Percentiles rank a stretch among this genome's conserved stretches.
Conservation (phyloP, 2,329 filamentous ascomycete genomes). For the Xylaria sp. region DNA sequence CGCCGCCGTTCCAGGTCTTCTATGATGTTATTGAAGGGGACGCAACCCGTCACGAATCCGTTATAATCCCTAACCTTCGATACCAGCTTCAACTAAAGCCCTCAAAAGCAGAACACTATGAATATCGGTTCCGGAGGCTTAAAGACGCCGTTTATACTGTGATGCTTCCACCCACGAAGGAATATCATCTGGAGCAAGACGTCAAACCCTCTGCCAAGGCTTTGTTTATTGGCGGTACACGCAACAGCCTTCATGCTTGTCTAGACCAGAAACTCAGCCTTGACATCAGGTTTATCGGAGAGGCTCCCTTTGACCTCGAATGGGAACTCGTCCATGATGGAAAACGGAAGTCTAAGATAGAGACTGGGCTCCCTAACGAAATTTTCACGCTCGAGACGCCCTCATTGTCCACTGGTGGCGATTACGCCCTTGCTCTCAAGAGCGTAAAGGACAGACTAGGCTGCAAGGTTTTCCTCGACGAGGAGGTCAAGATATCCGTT, state of each 20-base stretch:
- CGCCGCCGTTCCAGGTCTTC: conserved; percentile 85
- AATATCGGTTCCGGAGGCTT: conserved; percentile 84
- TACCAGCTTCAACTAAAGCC: conserved; percentile 89
- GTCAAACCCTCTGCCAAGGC: conserved; percentile 94
- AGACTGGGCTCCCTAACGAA: conserved; percentile 70
- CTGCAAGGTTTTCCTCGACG: conserved; percentile 87
- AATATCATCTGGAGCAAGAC: conserved; percentile 76
- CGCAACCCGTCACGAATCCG: conserved; percentile 63
- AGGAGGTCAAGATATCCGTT: conserved; percentile 86
- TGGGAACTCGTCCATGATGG: conserved; percentile 94
- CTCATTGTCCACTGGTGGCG: conserved; percentile 80
- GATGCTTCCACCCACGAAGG: conserved; percentile 47
- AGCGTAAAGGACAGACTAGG: conserved; percentile 87
- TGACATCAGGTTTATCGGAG: conserved; percentile 79
- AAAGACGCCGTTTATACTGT: conserved; percentile 84
- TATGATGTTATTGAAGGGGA: conserved; percentile 78
- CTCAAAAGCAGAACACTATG: conserved; percentile 82
- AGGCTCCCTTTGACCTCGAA: conserved; percentile 87
- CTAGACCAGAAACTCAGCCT: conserved; percentile 84
- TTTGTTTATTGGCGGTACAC: conserved; percentile 67
- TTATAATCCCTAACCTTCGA: conserved; percentile 75
- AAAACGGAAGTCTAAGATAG: conserved; percentile 77
- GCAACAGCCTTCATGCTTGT: conserved; percentile 72
- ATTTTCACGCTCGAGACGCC: conserved; percentile 80
- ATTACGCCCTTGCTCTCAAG: conserved; percentile 87